Base-by-base conservation (phyloP, 208 protist species). In the Angomonas deanei region DNA sequence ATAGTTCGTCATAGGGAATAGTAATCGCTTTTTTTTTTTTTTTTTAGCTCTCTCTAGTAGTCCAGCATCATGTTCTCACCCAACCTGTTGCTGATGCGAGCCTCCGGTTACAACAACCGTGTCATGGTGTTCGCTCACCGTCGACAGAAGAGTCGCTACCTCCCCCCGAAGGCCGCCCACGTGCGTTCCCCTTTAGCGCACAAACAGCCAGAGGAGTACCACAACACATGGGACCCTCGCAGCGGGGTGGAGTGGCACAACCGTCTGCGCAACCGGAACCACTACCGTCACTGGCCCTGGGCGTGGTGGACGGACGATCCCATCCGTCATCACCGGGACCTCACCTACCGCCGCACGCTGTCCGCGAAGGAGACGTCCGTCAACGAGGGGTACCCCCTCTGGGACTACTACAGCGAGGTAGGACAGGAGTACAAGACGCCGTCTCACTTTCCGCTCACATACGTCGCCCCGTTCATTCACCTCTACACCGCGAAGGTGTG, bases 41-140 rank as follows among this genome's bases (percentile, higher is more conserved):
- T 53, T 23, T 53, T 53, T 53, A 53, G 47, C 26, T 50, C 17
- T 55, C 3, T n/a, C n/a, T n/a, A n/a, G 30, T n/a, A 24, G 8
- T 23, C 13, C 5, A 30, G 8, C 28, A 32, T 3, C 1, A 64
- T 81, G 63, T 61, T 84, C 24, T 71, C 58, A 50, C 26, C 48
- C 21, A 82, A 75, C 10, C 31, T 66, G 13, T 28, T 58, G 1
- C 59, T 58, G 28, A 58, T 82, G 28, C 71, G 57, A 17, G 86
- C 75, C 31, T 78, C 71, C 48, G 82, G 82, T 0, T 92, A 92
- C 69, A 64, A 82, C 48, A 89, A 92, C 64, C 86, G 82, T 10
- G 86, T 92, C 31, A 92, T 89, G 82, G 82, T 86, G 11, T 92
- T 89, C 72, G 80, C 86, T 24, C 82, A 92, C 53, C 82, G 86